A percentile compares a stretch with the other conserved stretches of the same genome.
Evolutionary conservation across 108 stramenopile genomes (phyloP).

Genomic region (Asterionellopsis glacialis): DNA sequence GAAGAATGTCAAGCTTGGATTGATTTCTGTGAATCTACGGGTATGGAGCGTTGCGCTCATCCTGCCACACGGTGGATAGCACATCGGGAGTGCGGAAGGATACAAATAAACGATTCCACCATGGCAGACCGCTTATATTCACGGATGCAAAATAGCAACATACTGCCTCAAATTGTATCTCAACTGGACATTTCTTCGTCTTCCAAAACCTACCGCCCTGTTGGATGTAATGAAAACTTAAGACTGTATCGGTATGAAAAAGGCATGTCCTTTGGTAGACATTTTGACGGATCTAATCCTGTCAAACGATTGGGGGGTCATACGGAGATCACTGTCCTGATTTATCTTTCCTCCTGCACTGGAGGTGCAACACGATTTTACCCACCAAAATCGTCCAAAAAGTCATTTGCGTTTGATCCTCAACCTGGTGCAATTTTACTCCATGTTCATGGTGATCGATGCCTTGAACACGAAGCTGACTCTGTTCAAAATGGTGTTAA

Average conservation of each 20-base stretch:
- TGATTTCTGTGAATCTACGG: constrained; percentile 46
- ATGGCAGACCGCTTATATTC: constrained; percentile 40
- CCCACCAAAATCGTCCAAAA: constrained; percentile 23
- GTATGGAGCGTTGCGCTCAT: constrained; percentile 48
- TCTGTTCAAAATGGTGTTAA: constrained; percentile 72
- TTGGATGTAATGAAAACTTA: constrained; percentile 83
- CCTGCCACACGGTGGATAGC: constrained; percentile 63
- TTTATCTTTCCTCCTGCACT: constrained; percentile 70
- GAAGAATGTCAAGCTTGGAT: constrained; percentile 85
- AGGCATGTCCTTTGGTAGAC: constrained; percentile 83
- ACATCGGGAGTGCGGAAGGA: constrained; percentile 70
- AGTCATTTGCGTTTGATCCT: constrained; percentile 57
- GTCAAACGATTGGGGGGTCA: constrained; percentile 16
- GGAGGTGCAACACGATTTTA: constrained; percentile 80
- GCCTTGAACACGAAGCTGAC: constrained; percentile 88
- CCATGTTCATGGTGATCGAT: constrained; percentile 84
- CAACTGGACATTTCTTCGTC: constrained; percentile 3
- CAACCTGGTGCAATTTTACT: constrained; percentile 63
- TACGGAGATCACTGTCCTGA: constrained; percentile 81
- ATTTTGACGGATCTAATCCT: constrained; percentile 67
- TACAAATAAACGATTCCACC: constrained; percentile 37
- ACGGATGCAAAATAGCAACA: constrained; percentile 27
- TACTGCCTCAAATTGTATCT: constrained; percentile 13
- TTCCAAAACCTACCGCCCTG: constrained; percentile 31
- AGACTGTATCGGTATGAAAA: constrained; percentile 78